These are phyloP conservation scores for Suillus discolor DNA, from an alignment of 768 basidiomycete genomes.

Conservation along the genomic window DNA sequence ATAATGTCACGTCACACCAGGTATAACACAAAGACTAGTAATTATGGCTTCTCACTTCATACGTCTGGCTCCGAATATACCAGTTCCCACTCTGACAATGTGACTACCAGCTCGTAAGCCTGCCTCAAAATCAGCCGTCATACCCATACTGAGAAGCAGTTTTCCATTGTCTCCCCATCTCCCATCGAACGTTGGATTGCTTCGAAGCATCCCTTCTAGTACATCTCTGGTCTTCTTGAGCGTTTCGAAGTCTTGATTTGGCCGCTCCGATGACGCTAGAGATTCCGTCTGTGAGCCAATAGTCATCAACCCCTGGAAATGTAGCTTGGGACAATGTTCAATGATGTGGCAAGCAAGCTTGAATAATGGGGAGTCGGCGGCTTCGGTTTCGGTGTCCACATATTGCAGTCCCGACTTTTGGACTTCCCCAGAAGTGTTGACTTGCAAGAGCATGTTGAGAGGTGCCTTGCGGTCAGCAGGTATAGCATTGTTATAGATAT, in stretches of 20 bases:
- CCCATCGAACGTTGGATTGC: constrained; percentile 22
- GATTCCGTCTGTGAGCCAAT: constrained; percentile 86
- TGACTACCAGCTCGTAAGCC: constrained; percentile 85
- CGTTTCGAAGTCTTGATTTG: constrained; percentile 74
- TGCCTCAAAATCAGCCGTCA: constrained; percentile 93
- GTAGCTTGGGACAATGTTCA: constrained; percentile 69
- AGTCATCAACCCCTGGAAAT: constrained; percentile 91
- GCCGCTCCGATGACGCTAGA: constrained; percentile 41
- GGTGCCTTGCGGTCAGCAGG: constrained; percentile 54
- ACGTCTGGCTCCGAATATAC: constrained; percentile 79
- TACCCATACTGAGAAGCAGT: constrained; percentile 87
- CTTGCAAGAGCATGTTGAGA: constrained; percentile 84
- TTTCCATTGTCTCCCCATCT: constrained; percentile 54
- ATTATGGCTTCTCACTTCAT: constrained; percentile 43
- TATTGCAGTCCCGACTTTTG: constrained; percentile 85
- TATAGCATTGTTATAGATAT: constrained; percentile 74
- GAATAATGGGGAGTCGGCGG: constrained; percentile 51
- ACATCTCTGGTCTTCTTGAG: constrained; percentile 66
- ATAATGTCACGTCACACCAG: constrained; percentile 28
- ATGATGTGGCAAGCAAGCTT: constrained; percentile 74
- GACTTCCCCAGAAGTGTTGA: constrained; percentile 95
- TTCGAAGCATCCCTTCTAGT: constrained; percentile 49
- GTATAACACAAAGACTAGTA: neutral
- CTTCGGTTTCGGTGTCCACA: constrained; percentile 40
- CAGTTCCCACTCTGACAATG: constrained; percentile 88